Percentiles rank a stretch among this genome's conserved stretches.
These are phyloP conservation scores for Boletus hoseneyae DNA, from an alignment of 1,284 basidiomycete species.

Conservation along the genomic window DNA sequence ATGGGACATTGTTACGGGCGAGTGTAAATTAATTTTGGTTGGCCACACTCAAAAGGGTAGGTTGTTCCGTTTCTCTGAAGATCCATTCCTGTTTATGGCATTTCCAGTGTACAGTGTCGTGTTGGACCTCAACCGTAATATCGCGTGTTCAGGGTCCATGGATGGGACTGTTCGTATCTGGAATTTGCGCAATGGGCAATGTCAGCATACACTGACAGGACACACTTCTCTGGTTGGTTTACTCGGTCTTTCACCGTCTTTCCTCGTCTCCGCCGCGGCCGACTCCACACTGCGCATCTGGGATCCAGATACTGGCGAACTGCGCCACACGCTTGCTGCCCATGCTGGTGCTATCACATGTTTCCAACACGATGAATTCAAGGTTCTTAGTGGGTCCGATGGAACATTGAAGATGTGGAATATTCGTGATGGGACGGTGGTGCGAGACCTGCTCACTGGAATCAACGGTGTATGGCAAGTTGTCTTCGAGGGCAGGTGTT, in stretches of 20 bases:
- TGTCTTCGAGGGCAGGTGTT: constrained; percentile 87
- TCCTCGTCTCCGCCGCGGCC: constrained; percentile 90
- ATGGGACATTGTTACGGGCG: constrained; percentile 92
- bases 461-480: constrained; percentile 96
- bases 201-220: constrained; percentile 76
- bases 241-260: constrained; percentile 81
- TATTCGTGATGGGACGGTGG: constrained; percentile 76
- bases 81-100: constrained; percentile 5
- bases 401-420: constrained; percentile 99
- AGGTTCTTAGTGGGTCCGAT: constrained; percentile 89
- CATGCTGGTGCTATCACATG: constrained; percentile 95
- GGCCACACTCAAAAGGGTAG: constrained; percentile 91
- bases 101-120: constrained; percentile 84
- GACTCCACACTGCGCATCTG: constrained; percentile 91
- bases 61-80: constrained; percentile 11
- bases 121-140: constrained; percentile 77
- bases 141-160: constrained; percentile 94
- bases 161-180: constrained; percentile 93
- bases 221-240: constrained; percentile 89
- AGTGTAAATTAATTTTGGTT: constrained; percentile 73
- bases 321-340: constrained; percentile 77
- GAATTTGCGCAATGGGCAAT: constrained; percentile 80
- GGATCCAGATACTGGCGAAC: constrained; percentile 81
- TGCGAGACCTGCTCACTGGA: constrained; percentile 83
- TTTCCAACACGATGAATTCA: constrained; percentile 96